These are phyloP conservation scores for Diversispora epigaea DNA, from an alignment of 192 early-diverging fungal genomes.

Conservation along the genomic window DNA sequence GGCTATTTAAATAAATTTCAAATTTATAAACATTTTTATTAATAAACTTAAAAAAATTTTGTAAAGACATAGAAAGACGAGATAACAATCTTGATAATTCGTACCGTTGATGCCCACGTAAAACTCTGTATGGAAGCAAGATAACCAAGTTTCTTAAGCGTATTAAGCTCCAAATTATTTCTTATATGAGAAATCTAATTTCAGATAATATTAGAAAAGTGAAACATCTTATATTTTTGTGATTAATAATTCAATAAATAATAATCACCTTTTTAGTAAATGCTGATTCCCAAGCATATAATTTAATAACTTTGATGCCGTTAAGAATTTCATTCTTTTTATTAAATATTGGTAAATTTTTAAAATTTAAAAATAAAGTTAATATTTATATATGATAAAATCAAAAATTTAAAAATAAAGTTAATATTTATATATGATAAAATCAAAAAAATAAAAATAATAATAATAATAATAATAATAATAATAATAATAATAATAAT, in stretches of 20 bases:
- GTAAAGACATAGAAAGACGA: too few relatives aligned
- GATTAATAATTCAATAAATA: neutral
- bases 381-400: too few relatives aligned
- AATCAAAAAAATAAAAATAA: neutral
- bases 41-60: neutral
- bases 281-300: constrained; percentile 90
- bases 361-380: neutral
- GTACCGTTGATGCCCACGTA: constrained; percentile 69
- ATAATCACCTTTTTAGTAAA: constrained; percentile 69
- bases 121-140: constrained; percentile 71
- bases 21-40: neutral
- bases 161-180: constrained; percentile 72
- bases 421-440: too few relatives aligned
- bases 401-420: neutral
- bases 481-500: too few relatives aligned
- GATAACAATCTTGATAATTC: neutral
- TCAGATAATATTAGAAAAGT: neutral
- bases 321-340: constrained; percentile 78
- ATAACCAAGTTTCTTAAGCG: constrained; percentile 71
- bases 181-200: constrained; percentile 57
- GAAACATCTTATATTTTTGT: neutral
- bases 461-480: too few relatives aligned
- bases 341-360: neutral
- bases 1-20: constrained; percentile 42
- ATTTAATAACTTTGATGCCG: constrained; percentile 93